Conservation (phyloP, 2,329 filamentous ascomycete species). For the Phoma sp. region DNA sequence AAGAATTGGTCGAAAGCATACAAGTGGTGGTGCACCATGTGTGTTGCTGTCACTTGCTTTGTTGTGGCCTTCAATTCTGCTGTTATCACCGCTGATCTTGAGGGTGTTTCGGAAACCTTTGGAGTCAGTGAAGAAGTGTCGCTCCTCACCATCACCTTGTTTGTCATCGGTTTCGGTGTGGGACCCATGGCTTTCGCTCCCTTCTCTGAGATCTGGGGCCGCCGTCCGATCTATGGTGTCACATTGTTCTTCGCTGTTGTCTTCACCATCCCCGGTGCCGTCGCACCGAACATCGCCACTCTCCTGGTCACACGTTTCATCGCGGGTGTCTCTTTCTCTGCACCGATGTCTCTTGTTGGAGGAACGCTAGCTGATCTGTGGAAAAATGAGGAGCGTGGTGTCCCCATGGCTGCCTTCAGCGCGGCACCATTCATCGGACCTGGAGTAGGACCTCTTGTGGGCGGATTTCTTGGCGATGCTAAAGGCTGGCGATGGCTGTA, state of each 20-base stretch:
- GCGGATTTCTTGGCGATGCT: constrained; percentile 73
- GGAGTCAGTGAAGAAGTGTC: constrained; percentile 73
- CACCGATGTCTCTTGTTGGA: constrained; percentile 84
- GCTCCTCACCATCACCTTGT: constrained; percentile 74
- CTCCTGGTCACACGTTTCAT: constrained; percentile 78
- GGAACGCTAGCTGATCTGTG: constrained; percentile 85
- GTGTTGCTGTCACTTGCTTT: constrained; percentile 67
- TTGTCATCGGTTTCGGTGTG: constrained; percentile 79
- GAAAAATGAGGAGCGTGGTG: constrained; percentile 80
- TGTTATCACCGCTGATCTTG: constrained; percentile 79
- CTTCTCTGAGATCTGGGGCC: constrained; percentile 75
- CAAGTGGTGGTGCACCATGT: constrained; percentile 84
- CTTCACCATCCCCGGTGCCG: constrained; percentile 81
- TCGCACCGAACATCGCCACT: constrained; percentile 76
- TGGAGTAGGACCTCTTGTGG: constrained; percentile 68
- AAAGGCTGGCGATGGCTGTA: constrained; percentile 83
- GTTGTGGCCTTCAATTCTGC: constrained; percentile 62
- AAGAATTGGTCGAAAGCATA: constrained; percentile 82
- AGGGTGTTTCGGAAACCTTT: constrained; percentile 68
- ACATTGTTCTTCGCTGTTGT: constrained; percentile 74
- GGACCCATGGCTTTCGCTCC: constrained; percentile 83
- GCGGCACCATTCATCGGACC: constrained; percentile 82
- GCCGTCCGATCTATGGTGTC: constrained; percentile 71
- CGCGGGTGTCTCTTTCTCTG: constrained; percentile 83
- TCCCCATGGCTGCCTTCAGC: constrained; percentile 85